phyloP scores from a whole-genome alignment of 352 stramenopile species.

The Phytopythium delawarense region DNA sequence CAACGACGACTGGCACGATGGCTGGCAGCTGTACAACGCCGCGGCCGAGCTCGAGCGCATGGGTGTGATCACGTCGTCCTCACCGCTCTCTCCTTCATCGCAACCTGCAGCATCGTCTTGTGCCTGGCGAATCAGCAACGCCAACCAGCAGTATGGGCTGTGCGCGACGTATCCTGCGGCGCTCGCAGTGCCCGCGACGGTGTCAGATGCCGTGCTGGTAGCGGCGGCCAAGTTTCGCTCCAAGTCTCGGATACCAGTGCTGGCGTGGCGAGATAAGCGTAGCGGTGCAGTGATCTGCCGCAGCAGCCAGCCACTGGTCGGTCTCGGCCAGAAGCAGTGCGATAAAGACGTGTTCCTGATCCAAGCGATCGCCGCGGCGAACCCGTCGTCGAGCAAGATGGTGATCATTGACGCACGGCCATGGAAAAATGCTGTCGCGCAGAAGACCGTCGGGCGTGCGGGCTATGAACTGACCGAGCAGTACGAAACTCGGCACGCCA shows the following conservation, averaged over 20 bases:
- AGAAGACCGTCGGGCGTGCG: conserved; percentile 86
- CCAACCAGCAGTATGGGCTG: conserved; percentile 66
- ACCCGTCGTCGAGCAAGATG: conserved; percentile 73
- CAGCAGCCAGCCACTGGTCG: conserved; percentile 82
- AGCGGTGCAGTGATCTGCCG: conserved; percentile 76
- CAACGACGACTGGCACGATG: conserved; percentile 32
- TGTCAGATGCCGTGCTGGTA: conserved; percentile 57
- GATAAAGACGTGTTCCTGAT: conserved; percentile 85
- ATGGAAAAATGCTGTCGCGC: conserved; percentile 88
- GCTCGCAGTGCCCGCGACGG: conserved; percentile 59
- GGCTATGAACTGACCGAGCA: conserved; percentile 87
- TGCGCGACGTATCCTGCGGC: conserved; percentile 77
- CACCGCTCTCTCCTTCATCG: neutral
- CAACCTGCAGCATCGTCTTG: conserved; percentile 19
- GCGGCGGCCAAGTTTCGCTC: conserved; percentile 83
- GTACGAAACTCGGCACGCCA: conserved; percentile 67
- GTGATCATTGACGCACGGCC: conserved; percentile 89
- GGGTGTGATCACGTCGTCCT: conserved; percentile 25
- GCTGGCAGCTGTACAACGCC: conserved; percentile 68
- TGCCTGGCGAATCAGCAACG: conserved; percentile 63
- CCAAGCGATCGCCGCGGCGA: conserved; percentile 69
- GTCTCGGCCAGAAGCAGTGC: conserved; percentile 75
- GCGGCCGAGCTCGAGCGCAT: conserved; percentile 68
- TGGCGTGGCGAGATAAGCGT: conserved; percentile 75
- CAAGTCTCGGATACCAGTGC: conserved; percentile 74